phyloP scores from a whole-genome alignment of 139 green algal species.

The Tetraselmis chui region DNA sequence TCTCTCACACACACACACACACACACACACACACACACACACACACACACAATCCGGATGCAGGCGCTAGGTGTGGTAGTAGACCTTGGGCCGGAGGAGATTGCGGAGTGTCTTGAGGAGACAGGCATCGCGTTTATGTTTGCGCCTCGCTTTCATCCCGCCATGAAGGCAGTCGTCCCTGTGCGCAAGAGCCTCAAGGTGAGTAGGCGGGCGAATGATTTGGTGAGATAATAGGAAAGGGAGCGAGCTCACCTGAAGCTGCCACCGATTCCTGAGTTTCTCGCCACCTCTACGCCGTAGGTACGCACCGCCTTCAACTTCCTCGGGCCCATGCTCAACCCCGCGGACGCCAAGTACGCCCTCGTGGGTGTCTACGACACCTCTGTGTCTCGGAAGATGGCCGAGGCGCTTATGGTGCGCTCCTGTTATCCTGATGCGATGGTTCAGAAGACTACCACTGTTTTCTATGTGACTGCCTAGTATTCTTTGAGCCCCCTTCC shows the following conservation, averaged over 20 bases:
- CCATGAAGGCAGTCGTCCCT: conserved; percentile 58
- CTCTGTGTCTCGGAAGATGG: conserved; percentile 75
- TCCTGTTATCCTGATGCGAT: no score
- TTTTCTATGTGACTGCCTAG: no score
- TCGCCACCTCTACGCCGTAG: conserved; percentile 3
- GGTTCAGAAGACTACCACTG: no score
- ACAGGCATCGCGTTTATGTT: conserved; percentile 96
- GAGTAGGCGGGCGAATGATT: not conserved
- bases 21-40: no score
- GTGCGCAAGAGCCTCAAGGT: conserved; percentile 72
- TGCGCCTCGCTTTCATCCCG: conserved; percentile 70
- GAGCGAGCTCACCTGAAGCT: not conserved
- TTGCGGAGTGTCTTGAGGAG: conserved; percentile 74
- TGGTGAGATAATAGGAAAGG: not conserved
- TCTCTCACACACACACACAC: no score
- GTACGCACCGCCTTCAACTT: conserved; percentile 90
- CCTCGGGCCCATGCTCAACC: conserved; percentile 95
- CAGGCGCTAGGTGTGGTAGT: conserved; percentile 86
- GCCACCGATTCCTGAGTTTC: not conserved
- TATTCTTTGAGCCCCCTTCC: no score
- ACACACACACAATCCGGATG: no score
- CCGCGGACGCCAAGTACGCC: conserved; percentile 70
- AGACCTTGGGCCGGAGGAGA: conserved; percentile 78
- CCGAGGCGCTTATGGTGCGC: conserved; percentile 54
- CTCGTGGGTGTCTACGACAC: conserved; percentile 90